Conservation (phyloP, 345 rosid species). For the Aethionema arabicum region DNA sequence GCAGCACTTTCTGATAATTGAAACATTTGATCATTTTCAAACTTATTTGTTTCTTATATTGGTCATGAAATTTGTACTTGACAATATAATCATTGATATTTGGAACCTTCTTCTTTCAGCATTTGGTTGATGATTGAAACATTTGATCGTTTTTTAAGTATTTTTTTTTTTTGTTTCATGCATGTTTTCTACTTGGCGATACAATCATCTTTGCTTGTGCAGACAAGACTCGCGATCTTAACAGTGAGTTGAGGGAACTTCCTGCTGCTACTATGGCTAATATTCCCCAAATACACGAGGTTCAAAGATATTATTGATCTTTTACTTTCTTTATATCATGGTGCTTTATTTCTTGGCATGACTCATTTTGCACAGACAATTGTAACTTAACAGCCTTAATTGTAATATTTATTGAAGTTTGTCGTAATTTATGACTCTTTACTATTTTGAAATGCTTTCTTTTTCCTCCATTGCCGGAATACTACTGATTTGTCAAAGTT, state of each 20-base stretch:
- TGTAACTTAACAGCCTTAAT: neutral
- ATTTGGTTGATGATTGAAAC: conserved; percentile 13
- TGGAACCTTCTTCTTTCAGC: conserved; percentile 1
- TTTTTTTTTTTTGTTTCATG: neutral
- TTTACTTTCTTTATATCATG: conserved; percentile 21
- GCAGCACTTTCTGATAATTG: conserved; percentile 2
- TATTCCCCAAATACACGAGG: conserved; percentile 83
- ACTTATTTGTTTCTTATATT: neutral
- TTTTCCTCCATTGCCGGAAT: neutral
- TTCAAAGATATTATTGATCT: conserved; percentile 36
- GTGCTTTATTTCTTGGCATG: conserved; percentile 1
- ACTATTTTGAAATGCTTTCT: neutral
- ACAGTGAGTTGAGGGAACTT: conserved; percentile 70
- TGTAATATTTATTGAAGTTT: conserved; percentile 1
- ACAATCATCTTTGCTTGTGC: conserved; percentile 29
- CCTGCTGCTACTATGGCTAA: conserved; percentile 75
- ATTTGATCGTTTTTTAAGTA: conserved; percentile 7
- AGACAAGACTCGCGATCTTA: conserved; percentile 66
- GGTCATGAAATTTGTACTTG: conserved; percentile 5
- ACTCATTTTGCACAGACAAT: neutral
- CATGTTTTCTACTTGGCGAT: conserved; percentile 15
- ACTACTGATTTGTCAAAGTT: neutral
- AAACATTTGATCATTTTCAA: conserved; percentile 11
- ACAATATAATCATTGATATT: conserved; percentile 2
- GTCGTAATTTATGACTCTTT: neutral